Evolutionary conservation across 73 alveolate species (phyloP), one percentile per base, ranked within the genome.

Genomic region (Tetrahymena borealis): DNA sequence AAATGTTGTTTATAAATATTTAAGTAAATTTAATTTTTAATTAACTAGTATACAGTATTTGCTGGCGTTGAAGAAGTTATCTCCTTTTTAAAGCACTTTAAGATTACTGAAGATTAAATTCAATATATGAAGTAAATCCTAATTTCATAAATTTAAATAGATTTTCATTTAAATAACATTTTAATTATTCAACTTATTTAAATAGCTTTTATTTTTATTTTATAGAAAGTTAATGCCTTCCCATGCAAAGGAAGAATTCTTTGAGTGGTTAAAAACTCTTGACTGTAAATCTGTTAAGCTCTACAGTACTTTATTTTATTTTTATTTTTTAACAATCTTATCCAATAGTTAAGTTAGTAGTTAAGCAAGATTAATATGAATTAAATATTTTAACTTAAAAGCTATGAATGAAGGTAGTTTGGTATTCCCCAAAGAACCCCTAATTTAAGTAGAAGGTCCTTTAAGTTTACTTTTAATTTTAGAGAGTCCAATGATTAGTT

Each of bases 381-480:
- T n/a, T n/a, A n/a, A n/a, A n/a, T n/a, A 60, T 1, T 60, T 24
- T 18, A 8, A 39, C 60, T 39, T 90, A 9, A 36, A 60, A 79
- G 95, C 96, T 4, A 40, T 96, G 79, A 79, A 91, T 39, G 98
- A 96, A 91, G 99, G 99, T 38, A 35, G 93, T 4, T 38, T 96
- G 43, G 94, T 94, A 33, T 96, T 94, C 41, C 96, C 97, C 3
- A 95, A 93, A 37, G 98, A 96, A 91, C 99, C 99, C 1, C 90
- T 96, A 38, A 91, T 96, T 41, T 35, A 94, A 20, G 13, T 96
- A 15, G 96, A 94, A 43, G 99, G 99, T 8, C 99, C 99, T 35
- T 93, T 95, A 13, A 95, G 94, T 10, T 40, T 96, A 39, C 91
- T 95, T 4, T 95, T 95, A 91, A 91, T 96, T 33, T 90, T 96